Conservation (phyloP, 2,329 filamentous ascomycete species). For the Coniochaeta sp. region DNA sequence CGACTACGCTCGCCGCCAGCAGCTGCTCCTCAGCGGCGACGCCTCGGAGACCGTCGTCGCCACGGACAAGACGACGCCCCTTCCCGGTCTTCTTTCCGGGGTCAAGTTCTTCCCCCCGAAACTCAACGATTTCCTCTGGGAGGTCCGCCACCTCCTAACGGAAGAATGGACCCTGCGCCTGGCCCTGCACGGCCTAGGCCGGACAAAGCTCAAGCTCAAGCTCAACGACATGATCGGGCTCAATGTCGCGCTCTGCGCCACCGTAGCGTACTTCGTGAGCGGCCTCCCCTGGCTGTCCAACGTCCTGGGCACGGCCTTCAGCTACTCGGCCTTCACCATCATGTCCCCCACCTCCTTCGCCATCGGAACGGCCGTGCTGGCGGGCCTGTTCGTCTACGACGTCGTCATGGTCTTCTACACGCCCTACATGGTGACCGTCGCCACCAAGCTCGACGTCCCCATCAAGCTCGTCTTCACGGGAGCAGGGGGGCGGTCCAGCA, state of each 20-base stretch:
- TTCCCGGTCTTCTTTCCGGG: constrained; percentile 29
- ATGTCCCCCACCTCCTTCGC: constrained; percentile 85
- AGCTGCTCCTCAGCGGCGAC: constrained; percentile 21
- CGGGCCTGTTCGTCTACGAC: constrained; percentile 86
- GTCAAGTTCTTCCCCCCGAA: constrained; percentile 15
- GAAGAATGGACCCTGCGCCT: constrained; percentile 44
- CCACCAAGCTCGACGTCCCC: constrained; percentile 81
- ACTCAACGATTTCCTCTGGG: constrained; percentile 33
- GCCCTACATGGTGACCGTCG: constrained; percentile 81
- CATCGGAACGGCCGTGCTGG: constrained; percentile 71
- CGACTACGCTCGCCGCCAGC: constrained; percentile 30
- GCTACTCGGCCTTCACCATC: constrained; percentile 72
- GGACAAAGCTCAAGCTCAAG: constrained; percentile 42
- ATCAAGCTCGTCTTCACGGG: constrained; percentile 78
- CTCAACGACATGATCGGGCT: constrained; percentile 51
- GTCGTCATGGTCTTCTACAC: constrained; percentile 89
- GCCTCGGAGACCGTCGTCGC: constrained; percentile 17
- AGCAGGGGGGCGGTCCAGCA: constrained; percentile 51
- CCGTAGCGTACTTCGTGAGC: constrained; percentile 62
- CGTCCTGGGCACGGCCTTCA: constrained; percentile 78
- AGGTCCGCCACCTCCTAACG: constrained; percentile 39
- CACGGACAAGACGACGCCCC: constrained; percentile 25
- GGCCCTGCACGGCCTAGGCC: constrained; percentile 42
- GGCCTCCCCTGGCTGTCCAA: constrained; percentile 61
- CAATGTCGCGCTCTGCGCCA: constrained; percentile 44